Conservation (phyloP, 345 rosid genomes). For the Raphanus raphanistrum region DNA sequence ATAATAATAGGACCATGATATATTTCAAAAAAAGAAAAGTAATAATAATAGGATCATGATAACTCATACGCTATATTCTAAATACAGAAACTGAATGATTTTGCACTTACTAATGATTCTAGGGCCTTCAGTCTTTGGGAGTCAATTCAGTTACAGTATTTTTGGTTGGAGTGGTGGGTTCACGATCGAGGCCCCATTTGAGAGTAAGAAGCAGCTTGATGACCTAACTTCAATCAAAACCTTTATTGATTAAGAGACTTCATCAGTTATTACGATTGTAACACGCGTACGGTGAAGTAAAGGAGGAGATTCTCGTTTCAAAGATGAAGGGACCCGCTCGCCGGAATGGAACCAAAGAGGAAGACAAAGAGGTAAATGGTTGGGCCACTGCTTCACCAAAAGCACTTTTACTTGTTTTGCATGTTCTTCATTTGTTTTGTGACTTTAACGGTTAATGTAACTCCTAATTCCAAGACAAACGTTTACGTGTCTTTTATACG, state of each 20-base stretch:
- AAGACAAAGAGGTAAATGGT: conserved; percentile 8
- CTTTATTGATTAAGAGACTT: background rate
- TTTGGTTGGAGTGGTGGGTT: conserved; percentile 14
- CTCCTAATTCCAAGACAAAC: conserved; percentile 17
- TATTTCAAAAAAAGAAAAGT: background rate
- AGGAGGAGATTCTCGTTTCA: background rate
- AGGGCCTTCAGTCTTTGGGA: conserved; percentile 14
- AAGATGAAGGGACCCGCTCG: conserved; percentile 8
- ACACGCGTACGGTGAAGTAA: conserved; percentile 21
- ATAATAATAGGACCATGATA: conserved; percentile 23
- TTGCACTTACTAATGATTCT: conserved; percentile 25
- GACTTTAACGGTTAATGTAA: conserved; percentile 19
- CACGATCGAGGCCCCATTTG: conserved; percentile 15
- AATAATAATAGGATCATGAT: conserved; percentile 29
- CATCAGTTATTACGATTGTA: background rate
- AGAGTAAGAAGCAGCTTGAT: conserved; percentile 14
- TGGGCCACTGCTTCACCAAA: conserved; percentile 34
- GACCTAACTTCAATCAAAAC: background rate
- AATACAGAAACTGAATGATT: conserved; percentile 26
- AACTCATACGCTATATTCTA: conserved; percentile 31
- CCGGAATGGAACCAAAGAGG: conserved; percentile 1
- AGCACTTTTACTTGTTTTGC: background rate
- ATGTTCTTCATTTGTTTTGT: background rate
- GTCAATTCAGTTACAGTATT: background rate
- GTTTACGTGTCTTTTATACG: conserved; percentile 32